Evolutionary conservation across 192 early-diverging fungal genomes (phyloP), one percentile per base, ranked within the genome.

Genomic region (Geranomyces variabilis): DNA sequence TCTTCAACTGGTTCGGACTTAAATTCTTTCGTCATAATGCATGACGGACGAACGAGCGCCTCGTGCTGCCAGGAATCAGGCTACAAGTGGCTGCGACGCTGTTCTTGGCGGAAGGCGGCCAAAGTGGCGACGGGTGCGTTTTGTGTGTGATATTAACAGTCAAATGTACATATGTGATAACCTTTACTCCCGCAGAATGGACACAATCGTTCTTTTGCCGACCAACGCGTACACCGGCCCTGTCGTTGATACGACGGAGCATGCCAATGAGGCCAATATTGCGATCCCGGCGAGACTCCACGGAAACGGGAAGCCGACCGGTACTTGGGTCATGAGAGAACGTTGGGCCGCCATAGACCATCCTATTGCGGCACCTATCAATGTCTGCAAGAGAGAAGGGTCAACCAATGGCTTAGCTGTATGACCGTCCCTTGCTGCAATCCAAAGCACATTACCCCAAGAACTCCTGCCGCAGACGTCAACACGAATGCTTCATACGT

Each of bases 1-100:
- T 95, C 34, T 92, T 91, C 83, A 98, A 95, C 80, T 98, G 96
- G 96, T 83, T 98, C 33, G 94, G 96, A 15, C 91, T 96, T 89
- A 96, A 98, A 80, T 89, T 93, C 61, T 96, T 94, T 73, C 79
- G 93, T 13, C 93, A 96, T 61, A 98, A 94, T 73, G 79, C 77
- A 30, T 78, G 46, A 75, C 36, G 36, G 10, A n/a, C n/a, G n/a
- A n/a, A n/a, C n/a, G n/a, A n/a, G n/a, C n/a, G n/a, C n/a, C n/a
- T n/a, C n/a, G n/a, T n/a, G n/a, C n/a, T n/a, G n/a, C 36, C 5
- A 41, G 36, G 36, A 10, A 41, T 3, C 10, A 41, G 36, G 36
- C 36, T 41, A 41, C 36, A 41, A n/a, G n/a, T n/a, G n/a, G n/a
- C n/a, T n/a, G n/a, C n/a, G n/a, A n/a, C n/a, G n/a, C n/a, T n/a